These are phyloP conservation scores for Lodderomyces theae DNA, from an alignment of 1,139 yeast genomes.

Conservation along the genomic window DNA sequence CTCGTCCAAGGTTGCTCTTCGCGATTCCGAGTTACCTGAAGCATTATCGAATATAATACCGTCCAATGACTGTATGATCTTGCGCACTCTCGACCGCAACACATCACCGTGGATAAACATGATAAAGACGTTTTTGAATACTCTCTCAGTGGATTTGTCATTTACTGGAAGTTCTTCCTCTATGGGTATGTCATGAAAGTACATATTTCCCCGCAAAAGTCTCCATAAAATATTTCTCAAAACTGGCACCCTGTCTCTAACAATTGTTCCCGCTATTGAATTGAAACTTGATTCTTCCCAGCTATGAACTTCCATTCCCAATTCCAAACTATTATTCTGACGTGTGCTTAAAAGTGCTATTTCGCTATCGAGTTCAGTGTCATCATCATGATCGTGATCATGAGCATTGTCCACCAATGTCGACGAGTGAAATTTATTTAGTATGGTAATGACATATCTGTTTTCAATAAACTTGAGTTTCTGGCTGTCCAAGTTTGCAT, in stretches of 20 bases:
- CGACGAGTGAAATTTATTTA: constrained; percentile 29
- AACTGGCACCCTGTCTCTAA: constrained; percentile 42
- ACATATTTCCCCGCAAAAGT: constrained; percentile 52
- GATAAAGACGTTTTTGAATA: constrained; percentile 73
- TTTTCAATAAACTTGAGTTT: constrained; percentile 30
- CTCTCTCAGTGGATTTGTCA: constrained; percentile 43
- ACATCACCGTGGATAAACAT: constrained; percentile 86
- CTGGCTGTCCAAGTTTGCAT: constrained; percentile 22
- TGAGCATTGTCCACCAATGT: constrained; percentile 13
- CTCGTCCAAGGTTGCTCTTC: constrained; percentile 59
- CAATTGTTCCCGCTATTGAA: constrained; percentile 52
- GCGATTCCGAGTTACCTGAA: constrained; percentile 47
- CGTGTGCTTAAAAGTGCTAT: constrained; percentile 31
- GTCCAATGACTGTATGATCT: constrained; percentile 80
- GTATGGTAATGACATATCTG: constrained; percentile 29
- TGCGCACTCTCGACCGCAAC: constrained; percentile 63
- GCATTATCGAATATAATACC: constrained; percentile 69
- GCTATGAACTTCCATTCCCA: constrained; percentile 24
- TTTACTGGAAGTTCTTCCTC: constrained; percentile 31
- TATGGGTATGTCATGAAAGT: constrained; percentile 48
- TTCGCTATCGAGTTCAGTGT: constrained; percentile 30
- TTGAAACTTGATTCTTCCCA: constrained; percentile 50
- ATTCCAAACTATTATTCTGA: constrained; percentile 27
- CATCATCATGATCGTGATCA: constrained; percentile 14
- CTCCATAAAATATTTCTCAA: constrained; percentile 56